Conservation (phyloP, 768 basidiomycete species). For the Auricularia heimuer region DNA sequence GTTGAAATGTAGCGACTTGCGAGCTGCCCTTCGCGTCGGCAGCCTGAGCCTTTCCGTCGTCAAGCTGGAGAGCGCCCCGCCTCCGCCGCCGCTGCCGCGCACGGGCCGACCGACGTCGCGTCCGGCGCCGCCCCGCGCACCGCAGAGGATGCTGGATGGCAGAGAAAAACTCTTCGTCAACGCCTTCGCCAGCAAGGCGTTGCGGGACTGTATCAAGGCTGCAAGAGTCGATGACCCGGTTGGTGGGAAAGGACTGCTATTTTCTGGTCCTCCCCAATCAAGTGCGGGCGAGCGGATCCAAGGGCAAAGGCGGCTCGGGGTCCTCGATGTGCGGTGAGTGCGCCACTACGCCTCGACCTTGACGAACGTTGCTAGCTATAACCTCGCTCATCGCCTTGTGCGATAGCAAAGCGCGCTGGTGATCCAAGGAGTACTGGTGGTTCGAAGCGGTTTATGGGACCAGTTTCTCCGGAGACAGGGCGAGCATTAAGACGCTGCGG, state of each 20-base stretch:
- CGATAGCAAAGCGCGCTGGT: slow-evolving; percentile 50
- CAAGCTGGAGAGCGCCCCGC: slow-evolving; percentile 37
- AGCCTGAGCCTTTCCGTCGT: slow-evolving; percentile 57
- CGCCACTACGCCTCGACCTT: slow-evolving; percentile 67
- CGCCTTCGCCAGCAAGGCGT: slow-evolving; percentile 63
- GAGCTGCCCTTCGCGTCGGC: slow-evolving; percentile 65
- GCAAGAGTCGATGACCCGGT: slow-evolving; percentile 42
- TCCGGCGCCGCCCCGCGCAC: slow-evolving; percentile 98
- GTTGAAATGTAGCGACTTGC: slow-evolving; percentile 67
- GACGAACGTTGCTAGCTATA: slow-evolving; percentile 88
- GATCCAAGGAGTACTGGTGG: slow-evolving; percentile 14
- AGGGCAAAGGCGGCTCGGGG: slow-evolving; percentile 73
- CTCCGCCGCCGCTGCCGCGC: too few relatives aligned
- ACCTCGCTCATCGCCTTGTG: slow-evolving; percentile 93
- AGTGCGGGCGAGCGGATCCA: slow-evolving; percentile 90
- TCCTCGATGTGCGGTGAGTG: slow-evolving; percentile 83
- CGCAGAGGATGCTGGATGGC: slow-evolving; percentile 86
- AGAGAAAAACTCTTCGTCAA: slow-evolving; percentile 89
- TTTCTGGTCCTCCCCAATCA: slow-evolving; percentile 78
- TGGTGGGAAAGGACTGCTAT: slow-evolving; percentile 64
- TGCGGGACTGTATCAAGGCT: slow-evolving; percentile 58
- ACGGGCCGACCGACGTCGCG: slow-evolving; percentile 51
- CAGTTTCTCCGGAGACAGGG: slow-evolving; percentile 66
- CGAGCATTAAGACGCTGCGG: slow-evolving; percentile 8
- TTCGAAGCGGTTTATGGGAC: slow-evolving; percentile 63